phyloP scores from a whole-genome alignment of 2,329 filamentous ascomycete genomes.

The Alternaria longipes region DNA sequence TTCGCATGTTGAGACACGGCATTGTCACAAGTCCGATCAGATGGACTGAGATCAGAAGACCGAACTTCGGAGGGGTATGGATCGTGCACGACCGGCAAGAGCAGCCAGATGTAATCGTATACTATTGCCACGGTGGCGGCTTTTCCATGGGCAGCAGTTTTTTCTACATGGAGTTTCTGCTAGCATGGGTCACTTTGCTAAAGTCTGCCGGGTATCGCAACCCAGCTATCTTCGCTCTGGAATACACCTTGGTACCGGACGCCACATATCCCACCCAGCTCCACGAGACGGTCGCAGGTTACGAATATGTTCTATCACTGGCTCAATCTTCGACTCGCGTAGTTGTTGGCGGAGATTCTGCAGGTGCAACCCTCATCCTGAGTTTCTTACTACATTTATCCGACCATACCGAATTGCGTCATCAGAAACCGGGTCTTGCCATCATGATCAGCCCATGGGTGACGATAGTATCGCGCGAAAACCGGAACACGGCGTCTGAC shows the following conservation, averaged over 20 bases:
- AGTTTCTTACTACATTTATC: constrained; percentile 76
- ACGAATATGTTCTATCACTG: constrained; percentile 72
- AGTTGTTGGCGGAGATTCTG: constrained; percentile 80
- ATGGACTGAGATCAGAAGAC: constrained; percentile 68
- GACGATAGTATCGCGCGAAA: constrained; percentile 72
- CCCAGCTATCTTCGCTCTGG: constrained; percentile 79
- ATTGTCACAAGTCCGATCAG: constrained; percentile 68
- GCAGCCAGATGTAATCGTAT: constrained; percentile 78
- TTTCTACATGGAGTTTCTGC: constrained; percentile 83
- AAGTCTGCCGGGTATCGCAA: constrained; percentile 73
- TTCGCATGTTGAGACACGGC: constrained; percentile 78
- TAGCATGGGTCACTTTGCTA: constrained; percentile 75
- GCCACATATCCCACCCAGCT: constrained; percentile 77
- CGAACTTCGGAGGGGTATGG: constrained; percentile 72
- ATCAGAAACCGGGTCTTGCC: constrained; percentile 67
- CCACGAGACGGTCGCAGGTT: constrained; percentile 73
- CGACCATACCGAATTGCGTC: constrained; percentile 54
- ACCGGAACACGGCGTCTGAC: constrained; percentile 76
- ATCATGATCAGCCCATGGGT: constrained; percentile 84
- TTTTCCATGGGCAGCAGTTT: constrained; percentile 83
- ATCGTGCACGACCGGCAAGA: constrained; percentile 68
- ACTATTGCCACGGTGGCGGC: constrained; percentile 84
- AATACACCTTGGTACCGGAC: constrained; percentile 83
- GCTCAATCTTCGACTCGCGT: constrained; percentile 68
- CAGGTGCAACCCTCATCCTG: constrained; percentile 77